Base-by-base conservation (phyloP, 805 yeast species). In the Debaryomyces castellii region DNA sequence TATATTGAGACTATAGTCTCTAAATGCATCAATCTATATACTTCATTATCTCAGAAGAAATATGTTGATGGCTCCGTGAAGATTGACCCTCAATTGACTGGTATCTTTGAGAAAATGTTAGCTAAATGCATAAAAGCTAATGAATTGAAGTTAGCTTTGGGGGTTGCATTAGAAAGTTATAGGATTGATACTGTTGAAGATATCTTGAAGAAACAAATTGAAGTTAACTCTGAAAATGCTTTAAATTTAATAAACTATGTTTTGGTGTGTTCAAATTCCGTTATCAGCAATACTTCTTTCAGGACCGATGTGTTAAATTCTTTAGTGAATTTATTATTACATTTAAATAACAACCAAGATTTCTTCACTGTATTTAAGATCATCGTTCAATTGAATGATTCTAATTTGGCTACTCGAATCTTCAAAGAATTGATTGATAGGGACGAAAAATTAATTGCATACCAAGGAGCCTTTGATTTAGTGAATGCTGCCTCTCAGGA, bases 391-490 rank as follows among this genome's bases (percentile, higher is more conserved):
- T 75, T 92, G 61, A 89, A 91, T 64, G 95, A 89, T 63, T 71
- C 81, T 36, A 68, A 72, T 8, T 75, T 87, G 52, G 96, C 96
- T 5, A 74, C 81, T 32, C 73, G 77, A 45, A 70, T 90, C 39
- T 88, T 92, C 64, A 77, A 78, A 54, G 78, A 78, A 48, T 73
- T 88, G 49, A 59, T 89, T 34, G 66, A 72, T n/a, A 66, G 75
- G 41, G 63, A 73, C 16, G 78, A 75, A 50, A 64, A 62, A 40
- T 73, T 82, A 51, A 74, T 87, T 48, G 96, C 96, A 2, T 88
- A 82, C 66, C 99, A 94, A 73, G 88, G 92, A 44, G 97, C 97
- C 1, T 94, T 94, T 64, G 99, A 94, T 64, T 78, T 94, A 48
- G 97, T 91, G 5, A 83, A 83, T 44, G 83, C 95, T 12, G 97